Conservation (phyloP, 139 green algal genomes). For the Spirogloea muscicola region DNA sequence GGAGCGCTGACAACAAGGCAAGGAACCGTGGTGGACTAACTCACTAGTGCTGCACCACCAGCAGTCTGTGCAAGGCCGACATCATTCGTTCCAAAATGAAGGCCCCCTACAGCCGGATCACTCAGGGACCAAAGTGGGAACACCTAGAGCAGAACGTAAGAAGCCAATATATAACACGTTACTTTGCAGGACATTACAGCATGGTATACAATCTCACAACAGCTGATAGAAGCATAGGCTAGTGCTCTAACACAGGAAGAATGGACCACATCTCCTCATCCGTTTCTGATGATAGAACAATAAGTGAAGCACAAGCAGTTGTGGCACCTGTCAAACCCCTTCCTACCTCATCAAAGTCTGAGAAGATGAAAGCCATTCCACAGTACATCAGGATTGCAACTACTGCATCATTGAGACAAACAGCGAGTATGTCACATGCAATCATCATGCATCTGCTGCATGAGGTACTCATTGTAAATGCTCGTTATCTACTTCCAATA, state of each 20-base stretch:
- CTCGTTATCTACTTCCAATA: background rate
- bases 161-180: background rate
- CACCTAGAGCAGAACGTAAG: conserved; percentile 1
- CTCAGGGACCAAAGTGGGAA: conserved; percentile 24
- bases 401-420: background rate
- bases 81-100: conserved; percentile 12
- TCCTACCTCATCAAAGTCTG: conserved; percentile 10
- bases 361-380: background rate
- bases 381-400: background rate
- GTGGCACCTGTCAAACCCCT: background rate
- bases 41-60: conserved; percentile 8
- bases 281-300: background rate
- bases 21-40: too few relatives aligned
- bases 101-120: background rate
- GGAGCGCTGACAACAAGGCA: too few relatives aligned
- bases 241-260: background rate
- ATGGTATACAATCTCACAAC: background rate
- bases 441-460: background rate
- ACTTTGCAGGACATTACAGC: background rate
- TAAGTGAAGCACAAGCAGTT: background rate
- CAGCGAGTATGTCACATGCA: background rate
- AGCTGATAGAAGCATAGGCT: background rate
- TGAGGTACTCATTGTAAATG: background rate
- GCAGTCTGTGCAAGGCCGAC: conserved; percentile 17
- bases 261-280: background rate